Percentiles rank a stretch among this genome's conserved stretches.
Evolutionary conservation across 2,329 filamentous ascomycete species (phyloP).

Genomic region (Calonectria henricotiae): DNA sequence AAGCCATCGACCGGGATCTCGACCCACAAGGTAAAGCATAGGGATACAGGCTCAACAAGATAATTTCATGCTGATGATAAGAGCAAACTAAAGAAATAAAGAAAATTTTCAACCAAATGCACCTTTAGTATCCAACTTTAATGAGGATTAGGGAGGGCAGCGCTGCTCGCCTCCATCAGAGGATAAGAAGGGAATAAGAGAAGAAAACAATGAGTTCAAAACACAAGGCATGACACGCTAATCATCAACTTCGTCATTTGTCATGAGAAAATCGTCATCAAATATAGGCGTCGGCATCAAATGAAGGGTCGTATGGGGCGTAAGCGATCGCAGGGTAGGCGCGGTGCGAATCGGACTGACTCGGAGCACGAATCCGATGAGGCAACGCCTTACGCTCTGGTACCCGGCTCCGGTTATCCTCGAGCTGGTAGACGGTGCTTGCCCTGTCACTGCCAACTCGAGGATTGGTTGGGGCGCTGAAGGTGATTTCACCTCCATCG

Average conservation of each 20-base stretch:
- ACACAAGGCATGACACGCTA: slow-evolving; percentile 47
- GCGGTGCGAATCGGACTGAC: slow-evolving; percentile 66
- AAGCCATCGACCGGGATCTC: slow-evolving; percentile 48
- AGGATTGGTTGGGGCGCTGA: slow-evolving; percentile 59
- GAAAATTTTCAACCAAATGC: slow-evolving; percentile 37
- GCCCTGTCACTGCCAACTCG: slow-evolving; percentile 69
- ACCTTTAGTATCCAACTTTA: slow-evolving; percentile 25
- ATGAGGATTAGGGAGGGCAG: slow-evolving; percentile 30
- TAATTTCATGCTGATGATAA: slow-evolving; percentile 44
- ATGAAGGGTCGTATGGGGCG: slow-evolving; percentile 55
- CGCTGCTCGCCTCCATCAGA: slow-evolving; percentile 23
- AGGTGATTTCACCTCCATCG: slow-evolving; percentile 75
- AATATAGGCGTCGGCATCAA: slow-evolving; percentile 53
- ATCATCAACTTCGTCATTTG: slow-evolving; percentile 53
- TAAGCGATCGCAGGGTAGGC: slow-evolving; percentile 54
- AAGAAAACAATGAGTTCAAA: slow-evolving; percentile 42
- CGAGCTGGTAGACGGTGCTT: slow-evolving; percentile 66
- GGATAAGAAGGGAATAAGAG: slow-evolving; percentile 39
- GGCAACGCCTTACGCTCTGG: slow-evolving; percentile 62
- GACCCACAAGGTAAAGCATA: slow-evolving; percentile 51
- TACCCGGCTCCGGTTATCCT: slow-evolving; percentile 65
- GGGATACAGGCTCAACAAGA: slow-evolving; percentile 48
- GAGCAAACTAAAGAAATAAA: slow-evolving; percentile 31
- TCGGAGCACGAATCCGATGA: slow-evolving; percentile 65
- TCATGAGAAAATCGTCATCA: slow-evolving; percentile 55